Percentiles rank a stretch among this genome's conserved stretches.
These are phyloP conservation scores for Xylaria grammica DNA, from an alignment of 495 filamentous ascomycete genomes.

Conservation along the genomic window DNA sequence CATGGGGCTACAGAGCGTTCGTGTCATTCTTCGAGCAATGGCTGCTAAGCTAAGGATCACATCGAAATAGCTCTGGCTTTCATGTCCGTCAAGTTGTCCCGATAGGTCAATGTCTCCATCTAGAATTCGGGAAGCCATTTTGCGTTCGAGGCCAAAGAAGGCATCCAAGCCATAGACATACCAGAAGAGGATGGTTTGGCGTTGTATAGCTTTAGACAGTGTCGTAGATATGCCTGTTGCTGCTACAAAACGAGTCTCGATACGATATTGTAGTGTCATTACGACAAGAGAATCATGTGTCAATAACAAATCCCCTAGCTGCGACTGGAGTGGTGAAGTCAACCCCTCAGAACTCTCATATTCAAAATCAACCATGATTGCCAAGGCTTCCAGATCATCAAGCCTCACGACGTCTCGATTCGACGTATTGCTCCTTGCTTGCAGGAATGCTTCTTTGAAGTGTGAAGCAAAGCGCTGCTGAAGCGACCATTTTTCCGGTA, in stretches of 20 bases:
- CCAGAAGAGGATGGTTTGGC: constrained; percentile 9
- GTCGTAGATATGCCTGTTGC: neutral
- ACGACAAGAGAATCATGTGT: constrained; percentile 14
- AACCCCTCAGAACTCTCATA: neutral
- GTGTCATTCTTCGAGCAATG: constrained; percentile 5
- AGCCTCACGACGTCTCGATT: neutral
- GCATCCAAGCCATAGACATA: constrained; percentile 13
- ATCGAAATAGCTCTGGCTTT: constrained; percentile 15
- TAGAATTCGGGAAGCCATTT: constrained; percentile 11
- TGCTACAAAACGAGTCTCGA: constrained; percentile 1
- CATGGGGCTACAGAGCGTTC: neutral
- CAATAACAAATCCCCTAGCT: constrained; percentile 1
- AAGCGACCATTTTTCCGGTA: constrained; percentile 19
- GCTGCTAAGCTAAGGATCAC: constrained; percentile 7
- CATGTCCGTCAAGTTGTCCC: neutral
- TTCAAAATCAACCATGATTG: constrained; percentile 9
- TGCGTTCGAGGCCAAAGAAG: constrained; percentile 7
- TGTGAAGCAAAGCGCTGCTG: constrained; percentile 39
- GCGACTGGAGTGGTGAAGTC: constrained; percentile 1
- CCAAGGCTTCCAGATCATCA: constrained; percentile 6
- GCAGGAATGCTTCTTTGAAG: constrained; percentile 44
- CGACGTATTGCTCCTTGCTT: constrained; percentile 10
- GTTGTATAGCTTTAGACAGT: constrained; percentile 3
- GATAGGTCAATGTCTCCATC: constrained; percentile 14
- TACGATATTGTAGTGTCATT: constrained; percentile 11